These are phyloP conservation scores for Camillea tinctor DNA, from an alignment of 2,329 filamentous ascomycete species.

Conservation along the genomic window DNA sequence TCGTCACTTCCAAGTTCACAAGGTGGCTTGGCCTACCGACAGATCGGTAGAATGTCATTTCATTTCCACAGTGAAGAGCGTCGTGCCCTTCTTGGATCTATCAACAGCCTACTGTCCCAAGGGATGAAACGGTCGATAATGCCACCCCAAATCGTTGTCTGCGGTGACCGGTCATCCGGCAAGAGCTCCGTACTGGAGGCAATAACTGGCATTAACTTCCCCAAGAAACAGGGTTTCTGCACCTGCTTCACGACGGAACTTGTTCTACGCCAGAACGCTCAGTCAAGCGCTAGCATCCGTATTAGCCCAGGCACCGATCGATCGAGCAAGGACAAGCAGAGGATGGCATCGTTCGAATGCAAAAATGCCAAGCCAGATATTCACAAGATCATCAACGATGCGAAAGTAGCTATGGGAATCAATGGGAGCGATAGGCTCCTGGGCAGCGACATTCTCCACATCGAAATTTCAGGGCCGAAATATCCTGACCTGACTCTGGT, in stretches of 20 bases:
- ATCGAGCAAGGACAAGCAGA: slow-evolving; percentile 24
- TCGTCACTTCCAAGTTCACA: neutral
- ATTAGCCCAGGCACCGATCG: slow-evolving; percentile 34
- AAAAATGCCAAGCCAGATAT: slow-evolving; percentile 22
- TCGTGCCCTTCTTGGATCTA: slow-evolving; percentile 34
- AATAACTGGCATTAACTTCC: slow-evolving; percentile 59
- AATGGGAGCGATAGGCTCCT: slow-evolving; percentile 31
- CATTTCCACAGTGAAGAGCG: slow-evolving; percentile 3
- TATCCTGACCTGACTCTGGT: slow-evolving; percentile 55
- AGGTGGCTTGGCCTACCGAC: neutral
- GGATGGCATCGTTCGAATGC: slow-evolving; percentile 11
- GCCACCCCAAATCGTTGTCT: slow-evolving; percentile 44
- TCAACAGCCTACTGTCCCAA: slow-evolving; percentile 36
- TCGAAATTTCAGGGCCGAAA: slow-evolving; percentile 45
- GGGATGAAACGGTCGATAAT: slow-evolving; percentile 36
- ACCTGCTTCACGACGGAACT: slow-evolving; percentile 64
- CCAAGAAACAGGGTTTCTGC: slow-evolving; percentile 54
- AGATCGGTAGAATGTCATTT: neutral
- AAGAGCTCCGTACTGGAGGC: slow-evolving; percentile 59
- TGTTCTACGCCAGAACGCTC: slow-evolving; percentile 45
- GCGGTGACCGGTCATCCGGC: slow-evolving; percentile 53
- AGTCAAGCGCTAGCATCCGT: slow-evolving; percentile 21
- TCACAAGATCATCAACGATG: slow-evolving; percentile 33
- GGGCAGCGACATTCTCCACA: slow-evolving; percentile 42
- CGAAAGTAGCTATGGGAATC: slow-evolving; percentile 29